These are phyloP conservation scores for Singerocomus rubriflavus DNA, from an alignment of 1,284 basidiomycete species.

Conservation along the genomic window DNA sequence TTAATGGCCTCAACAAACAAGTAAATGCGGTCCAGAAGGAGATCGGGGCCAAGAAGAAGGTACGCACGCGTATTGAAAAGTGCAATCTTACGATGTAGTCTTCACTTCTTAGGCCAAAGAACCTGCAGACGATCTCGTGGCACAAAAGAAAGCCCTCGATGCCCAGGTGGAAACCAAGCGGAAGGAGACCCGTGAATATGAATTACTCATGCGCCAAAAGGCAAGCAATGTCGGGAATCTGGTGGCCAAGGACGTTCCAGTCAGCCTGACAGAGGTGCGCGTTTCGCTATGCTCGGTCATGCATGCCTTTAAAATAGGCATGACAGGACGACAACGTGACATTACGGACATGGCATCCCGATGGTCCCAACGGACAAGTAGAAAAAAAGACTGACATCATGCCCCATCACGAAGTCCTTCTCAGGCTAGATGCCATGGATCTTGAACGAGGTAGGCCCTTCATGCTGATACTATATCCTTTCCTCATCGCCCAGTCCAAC, in stretches of 20 bases:
- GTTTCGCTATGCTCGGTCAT: conserved; percentile 12
- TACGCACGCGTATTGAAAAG: conserved; percentile 22
- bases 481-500: conserved; percentile 39
- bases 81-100: conserved; percentile 2
- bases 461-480: neutral
- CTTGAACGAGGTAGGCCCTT: conserved; percentile 76
- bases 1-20: conserved; percentile 75
- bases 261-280: conserved; percentile 83
- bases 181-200: conserved; percentile 74
- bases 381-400: conserved; percentile 75
- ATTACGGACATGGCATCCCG: conserved; percentile 84
- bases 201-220: conserved; percentile 76
- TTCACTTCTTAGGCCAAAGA: conserved; percentile 72
- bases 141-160: conserved; percentile 78
- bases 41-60: conserved; percentile 93
- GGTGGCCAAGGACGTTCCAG: conserved; percentile 83
- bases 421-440: conserved; percentile 93
- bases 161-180: conserved; percentile 75
- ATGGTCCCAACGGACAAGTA: conserved; percentile 61
- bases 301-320: neutral
- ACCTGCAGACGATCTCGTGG: conserved; percentile 82
- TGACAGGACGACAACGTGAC: conserved; percentile 84
- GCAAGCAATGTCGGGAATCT: conserved; percentile 89
- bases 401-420: conserved; percentile 95
- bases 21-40: conserved; percentile 92